phyloP scores from a whole-genome alignment of 2,329 filamentous ascomycete species.

The Blastomyces parvus region DNA sequence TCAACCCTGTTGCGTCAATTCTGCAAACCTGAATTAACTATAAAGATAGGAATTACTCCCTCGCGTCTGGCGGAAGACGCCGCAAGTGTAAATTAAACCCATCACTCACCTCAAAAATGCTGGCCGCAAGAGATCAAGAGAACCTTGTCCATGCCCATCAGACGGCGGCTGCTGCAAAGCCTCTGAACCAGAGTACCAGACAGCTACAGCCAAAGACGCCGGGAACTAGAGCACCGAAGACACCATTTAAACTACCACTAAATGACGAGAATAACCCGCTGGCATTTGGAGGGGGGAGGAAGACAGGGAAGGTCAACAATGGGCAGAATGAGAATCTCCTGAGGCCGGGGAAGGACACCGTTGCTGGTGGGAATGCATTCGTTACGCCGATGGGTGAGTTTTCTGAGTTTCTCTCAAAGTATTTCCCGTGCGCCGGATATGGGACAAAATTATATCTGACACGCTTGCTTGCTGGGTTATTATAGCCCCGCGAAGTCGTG shows the following conservation, averaged over 20 bases:
- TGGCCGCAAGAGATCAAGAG: conserved; percentile 76
- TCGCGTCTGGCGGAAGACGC: not conserved
- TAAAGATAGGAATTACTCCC: not conserved
- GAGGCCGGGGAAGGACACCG: conserved; percentile 43
- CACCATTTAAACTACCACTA: conserved; percentile 64
- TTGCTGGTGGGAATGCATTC: conserved; percentile 54
- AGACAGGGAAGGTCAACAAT: conserved; percentile 45
- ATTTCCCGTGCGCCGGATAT: conserved; percentile 5
- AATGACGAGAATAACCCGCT: conserved; percentile 76
- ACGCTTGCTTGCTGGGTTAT: conserved; percentile 1
- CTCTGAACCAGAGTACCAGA: conserved; percentile 55
- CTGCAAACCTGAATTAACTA: not conserved
- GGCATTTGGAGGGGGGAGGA: conserved; percentile 51
- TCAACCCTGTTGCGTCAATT: not conserved
- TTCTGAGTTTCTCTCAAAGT: conserved; percentile 9
- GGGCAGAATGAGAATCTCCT: conserved; percentile 45
- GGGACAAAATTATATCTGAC: conserved; percentile 11
- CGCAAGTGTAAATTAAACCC: not conserved
- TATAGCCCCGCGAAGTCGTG: conserved; percentile 57
- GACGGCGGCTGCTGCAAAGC: conserved; percentile 60
- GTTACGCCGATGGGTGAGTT: conserved; percentile 71
- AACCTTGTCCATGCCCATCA: conserved; percentile 72
- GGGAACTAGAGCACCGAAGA: conserved; percentile 65
- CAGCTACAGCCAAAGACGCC: conserved; percentile 67
- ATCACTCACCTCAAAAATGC: conserved; percentile 47